Percentiles rank a stretch among this genome's conserved stretches.
These are phyloP conservation scores for Fusarium sp. DNA, from an alignment of 2,329 filamentous ascomycete genomes.

Conservation along the genomic window DNA sequence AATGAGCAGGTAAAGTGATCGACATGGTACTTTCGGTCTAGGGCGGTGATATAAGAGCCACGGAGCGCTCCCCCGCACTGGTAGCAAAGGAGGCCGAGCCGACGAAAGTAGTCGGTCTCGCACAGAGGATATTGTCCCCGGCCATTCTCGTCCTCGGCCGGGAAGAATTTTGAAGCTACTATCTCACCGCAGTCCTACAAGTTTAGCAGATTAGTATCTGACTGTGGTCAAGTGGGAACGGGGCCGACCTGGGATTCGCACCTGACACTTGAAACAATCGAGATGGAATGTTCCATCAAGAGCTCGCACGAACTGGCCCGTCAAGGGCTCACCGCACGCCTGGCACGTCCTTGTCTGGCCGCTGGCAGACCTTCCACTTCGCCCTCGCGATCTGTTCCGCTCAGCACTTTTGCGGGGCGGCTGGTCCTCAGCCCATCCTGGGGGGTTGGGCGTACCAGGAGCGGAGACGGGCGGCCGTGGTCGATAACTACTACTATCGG, in stretches of 20 bases:
- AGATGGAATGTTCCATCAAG: constrained; percentile 94
- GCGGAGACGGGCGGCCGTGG: constrained; percentile 55
- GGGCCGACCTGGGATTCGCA: constrained; percentile 57
- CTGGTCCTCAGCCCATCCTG: constrained; percentile 57
- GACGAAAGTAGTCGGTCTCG: constrained; percentile 97
- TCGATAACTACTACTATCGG: constrained; percentile 54
- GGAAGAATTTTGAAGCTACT: constrained; percentile 98
- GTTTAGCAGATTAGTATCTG: constrained; percentile 36
- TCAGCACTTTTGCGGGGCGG: constrained; percentile 66
- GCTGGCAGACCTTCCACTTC: constrained; percentile 68
- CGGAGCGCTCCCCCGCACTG: constrained; percentile 92
- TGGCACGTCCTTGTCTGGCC: constrained; percentile 78
- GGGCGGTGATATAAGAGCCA: constrained; percentile 96
- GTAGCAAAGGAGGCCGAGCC: constrained; percentile 90
- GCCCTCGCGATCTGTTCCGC: constrained; percentile 68
- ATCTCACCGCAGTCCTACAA: constrained; percentile 93
- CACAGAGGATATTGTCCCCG: constrained; percentile 92
- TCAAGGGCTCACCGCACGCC: constrained; percentile 89
- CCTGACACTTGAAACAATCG: constrained; percentile 97
- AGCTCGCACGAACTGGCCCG: constrained; percentile 95
- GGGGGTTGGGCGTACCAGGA: constrained; percentile 51
- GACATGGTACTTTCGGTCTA: constrained; percentile 98
- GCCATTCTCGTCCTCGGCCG: constrained; percentile 90
- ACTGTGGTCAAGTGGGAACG: constrained; percentile 1
- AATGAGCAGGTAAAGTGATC: constrained; percentile 99